A percentile compares a stretch with the other conserved stretches of the same genome.
phyloP scores from a whole-genome alignment of 805 yeast species.

The Cephaloascus albidus region DNA sequence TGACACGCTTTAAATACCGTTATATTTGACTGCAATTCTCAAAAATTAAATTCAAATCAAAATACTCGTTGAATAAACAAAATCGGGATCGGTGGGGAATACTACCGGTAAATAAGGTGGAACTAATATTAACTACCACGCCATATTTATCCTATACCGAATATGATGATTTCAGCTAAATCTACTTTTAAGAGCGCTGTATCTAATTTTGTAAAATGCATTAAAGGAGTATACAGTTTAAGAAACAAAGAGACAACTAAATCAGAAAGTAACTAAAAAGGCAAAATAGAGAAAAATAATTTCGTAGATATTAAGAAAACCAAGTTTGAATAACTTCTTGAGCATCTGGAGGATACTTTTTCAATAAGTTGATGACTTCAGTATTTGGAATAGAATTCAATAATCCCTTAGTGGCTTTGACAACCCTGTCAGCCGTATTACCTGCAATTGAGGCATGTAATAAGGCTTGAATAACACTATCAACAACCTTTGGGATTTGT shows the following conservation, averaged over 20 bases:
- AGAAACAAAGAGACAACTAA: neutral
- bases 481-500: constrained; percentile 54
- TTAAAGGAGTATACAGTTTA: neutral
- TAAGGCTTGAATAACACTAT: constrained; percentile 66
- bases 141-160: too few species aligned
- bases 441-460: constrained; percentile 61
- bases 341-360: constrained; percentile 52
- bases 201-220: neutral
- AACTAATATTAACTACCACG: too few species aligned
- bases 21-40: too few species aligned
- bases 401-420: constrained; percentile 52
- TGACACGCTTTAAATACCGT: too few species aligned
- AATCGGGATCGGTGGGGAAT: too few species aligned
- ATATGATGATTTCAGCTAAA: too few species aligned
- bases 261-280: too few species aligned
- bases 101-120: too few species aligned
- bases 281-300: neutral
- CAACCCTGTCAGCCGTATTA: constrained; percentile 57
- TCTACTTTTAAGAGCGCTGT: too few species aligned
- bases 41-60: too few species aligned
- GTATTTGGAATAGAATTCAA: constrained; percentile 58
- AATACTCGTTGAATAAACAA: too few species aligned
- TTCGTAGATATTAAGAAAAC: constrained; percentile 23
- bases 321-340: constrained; percentile 52
- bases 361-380: constrained; percentile 57